Base-by-base conservation (phyloP, 1,139 yeast genomes). In the Suhomyces ambrosiae region DNA sequence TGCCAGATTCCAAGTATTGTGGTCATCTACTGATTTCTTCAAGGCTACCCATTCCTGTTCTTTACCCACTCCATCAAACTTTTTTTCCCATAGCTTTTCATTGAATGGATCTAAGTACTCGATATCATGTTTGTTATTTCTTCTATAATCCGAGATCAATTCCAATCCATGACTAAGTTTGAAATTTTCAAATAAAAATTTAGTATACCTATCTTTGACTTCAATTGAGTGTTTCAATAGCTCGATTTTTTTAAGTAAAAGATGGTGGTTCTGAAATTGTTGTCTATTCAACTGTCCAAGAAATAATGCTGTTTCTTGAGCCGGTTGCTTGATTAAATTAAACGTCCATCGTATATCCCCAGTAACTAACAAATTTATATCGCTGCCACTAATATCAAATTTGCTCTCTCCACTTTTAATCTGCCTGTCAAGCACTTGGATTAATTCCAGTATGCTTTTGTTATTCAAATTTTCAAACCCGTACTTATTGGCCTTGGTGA, bases 161-260 rank as follows among this genome's bases (percentile, higher is more conserved):
- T 64, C 68, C 15, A 55, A 50, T 3, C 74, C 73, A 45, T 68
- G 67, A 27, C 66, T 52, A 3, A 63, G 61, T 38, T 56, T 60
- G 46, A 67, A 65, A 50, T 69, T 69, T 38, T 65, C 72, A 18
- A 54, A 47, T 26, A 71, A 49, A 35, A 65, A 68, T 42, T 50
- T 49, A 13, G 56, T 58, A 38, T 65, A 71, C 21, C 58, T 56
- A 38, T 71, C 76, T 41, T 68, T 68, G 5, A 46, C 49, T 1
- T 45, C 42, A 2, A 71, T 44, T 4, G 58, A 37, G 8, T 45
- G 47, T 21, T 58, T 52, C 26, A 71, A 45, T 14, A 51, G 46
- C 2, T 44, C 38, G n/a, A 58, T 42, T 39, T 61, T 53, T 23
- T 46, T 45, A 16, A 41, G 42, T 11, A 60, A 42, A 33, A 47